phyloP scores from a whole-genome alignment of 2,329 filamentous ascomycete genomes.

The Neonectria faginata region DNA sequence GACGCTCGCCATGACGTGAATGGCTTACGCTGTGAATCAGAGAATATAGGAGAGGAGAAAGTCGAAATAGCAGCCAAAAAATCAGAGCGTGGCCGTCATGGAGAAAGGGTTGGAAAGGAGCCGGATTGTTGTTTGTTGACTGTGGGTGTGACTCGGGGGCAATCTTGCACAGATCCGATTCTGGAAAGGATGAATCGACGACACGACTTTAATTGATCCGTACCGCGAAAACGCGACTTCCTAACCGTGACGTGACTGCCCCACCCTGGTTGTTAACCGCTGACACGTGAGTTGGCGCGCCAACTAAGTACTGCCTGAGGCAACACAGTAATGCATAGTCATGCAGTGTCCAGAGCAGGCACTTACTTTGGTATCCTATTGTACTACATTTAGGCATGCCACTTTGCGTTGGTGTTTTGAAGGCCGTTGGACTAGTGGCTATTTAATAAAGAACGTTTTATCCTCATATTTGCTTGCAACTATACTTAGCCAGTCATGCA shows the following conservation, averaged over 20 bases:
- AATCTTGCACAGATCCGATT: constrained; percentile 21
- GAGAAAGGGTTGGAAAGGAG: constrained; percentile 26
- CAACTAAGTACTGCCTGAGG: constrained; percentile 6
- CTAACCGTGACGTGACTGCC: constrained; percentile 53
- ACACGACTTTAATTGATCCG: constrained; percentile 48
- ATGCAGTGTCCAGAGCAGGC: no score
- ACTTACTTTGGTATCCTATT: no score
- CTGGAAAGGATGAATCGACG: constrained; percentile 34
- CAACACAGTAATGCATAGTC: background rate
- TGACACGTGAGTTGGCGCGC: constrained; percentile 49
- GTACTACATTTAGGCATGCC: no score
- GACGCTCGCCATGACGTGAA: constrained; percentile 59
- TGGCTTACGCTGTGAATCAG: constrained; percentile 26
- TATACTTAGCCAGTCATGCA: no score
- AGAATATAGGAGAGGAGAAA: constrained; percentile 15
- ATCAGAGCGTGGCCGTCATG: constrained; percentile 28
- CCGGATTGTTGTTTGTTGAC: constrained; percentile 22
- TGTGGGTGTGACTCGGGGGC: constrained; percentile 29
- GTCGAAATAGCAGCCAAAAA: constrained; percentile 6
- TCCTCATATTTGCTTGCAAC: no score
- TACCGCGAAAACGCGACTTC: constrained; percentile 49
- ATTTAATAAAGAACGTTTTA: no score
- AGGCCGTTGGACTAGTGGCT: no score
- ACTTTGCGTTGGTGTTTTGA: no score
- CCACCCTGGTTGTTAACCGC: constrained; percentile 43